These are phyloP conservation scores for Magnolia changhungtana DNA, from an alignment of 164 flowering plant genomes.

Conservation along the genomic window DNA sequence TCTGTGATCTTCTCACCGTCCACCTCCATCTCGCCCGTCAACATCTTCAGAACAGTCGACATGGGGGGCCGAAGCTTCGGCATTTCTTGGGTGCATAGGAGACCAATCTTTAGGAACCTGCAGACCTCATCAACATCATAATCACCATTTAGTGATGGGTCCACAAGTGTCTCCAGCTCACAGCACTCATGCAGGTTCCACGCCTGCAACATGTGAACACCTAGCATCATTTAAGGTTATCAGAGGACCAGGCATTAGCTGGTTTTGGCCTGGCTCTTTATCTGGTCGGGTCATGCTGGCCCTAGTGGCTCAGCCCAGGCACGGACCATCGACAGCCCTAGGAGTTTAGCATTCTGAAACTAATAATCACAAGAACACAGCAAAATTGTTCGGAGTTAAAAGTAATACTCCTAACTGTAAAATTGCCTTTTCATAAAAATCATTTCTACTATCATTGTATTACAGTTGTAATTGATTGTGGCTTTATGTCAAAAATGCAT, in stretches of 20 bases:
- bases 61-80: conserved; percentile 86
- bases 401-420: too few species aligned
- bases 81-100: conserved; percentile 84
- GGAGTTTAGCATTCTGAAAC: too few species aligned
- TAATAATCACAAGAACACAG: too few species aligned
- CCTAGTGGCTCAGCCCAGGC: not conserved
- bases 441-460: too few species aligned
- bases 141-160: conserved; percentile 52
- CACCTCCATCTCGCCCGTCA: conserved; percentile 40
- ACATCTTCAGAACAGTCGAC: conserved; percentile 80
- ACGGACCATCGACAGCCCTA: not conserved
- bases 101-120: conserved; percentile 64
- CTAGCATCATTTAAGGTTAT: not conserved
- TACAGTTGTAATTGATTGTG: too few species aligned
- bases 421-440: too few species aligned
- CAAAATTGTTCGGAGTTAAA: too few species aligned
- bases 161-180: conserved; percentile 59
- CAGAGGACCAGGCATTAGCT: not conserved
- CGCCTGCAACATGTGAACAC: conserved; percentile 43
- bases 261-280: not conserved
- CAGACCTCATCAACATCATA: conserved; percentile 76
- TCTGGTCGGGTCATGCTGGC: not conserved
- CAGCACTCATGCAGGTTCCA: conserved; percentile 63
- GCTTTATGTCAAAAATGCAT: too few species aligned
- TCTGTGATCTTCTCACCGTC: conserved; percentile 44